Evolutionary conservation across 371 early-diverging fungal species (phyloP), one percentile per base, ranked within the genome.

Genomic region (Mucor circinelloides): DNA sequence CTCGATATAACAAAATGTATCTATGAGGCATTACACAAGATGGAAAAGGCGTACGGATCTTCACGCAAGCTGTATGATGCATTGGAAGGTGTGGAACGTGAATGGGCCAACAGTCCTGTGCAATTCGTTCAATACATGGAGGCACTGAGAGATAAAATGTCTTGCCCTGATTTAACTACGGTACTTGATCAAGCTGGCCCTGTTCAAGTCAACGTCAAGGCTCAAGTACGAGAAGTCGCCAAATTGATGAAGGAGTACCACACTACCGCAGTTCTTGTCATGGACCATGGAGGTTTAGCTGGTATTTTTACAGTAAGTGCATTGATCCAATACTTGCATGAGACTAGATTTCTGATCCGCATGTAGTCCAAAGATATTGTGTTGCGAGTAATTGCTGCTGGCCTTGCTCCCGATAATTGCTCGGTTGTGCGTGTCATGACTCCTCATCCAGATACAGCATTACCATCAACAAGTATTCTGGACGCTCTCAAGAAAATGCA

Each of bases 401-500:
- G 94, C 7, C 78, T 97, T 40, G 93, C 94, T 73, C 97, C 98
- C 54, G 85, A 85, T 64, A 94, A 84, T 25, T 97, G 97, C 71
- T 91, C 93, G 38, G 97, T 97, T 50, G 93, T 96, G 32, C 91
- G 97, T 66, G 97, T 97, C n/a, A 97, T 98, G 98, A 99, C 99
- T 0, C 98, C 98, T 60, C 96, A 98, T 67, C 99, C 99, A 8
- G 98, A 99, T 80, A 93, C 94, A n/a, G 95, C 96, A 1, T 71
- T 85, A 44, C 85, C 92, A 15, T 80, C 89, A 30, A 93, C 93
- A 32, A 89, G 94, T 58, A 93, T 98, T 65, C 76, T 97, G 64
- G 97, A 97, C 36, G 99, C 97, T 5, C 85, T 99, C 66, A 94
- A 94, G 77, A 95, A 94, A 77, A 94, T 99, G 92, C 91, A 99